phyloP scores from a whole-genome alignment of 192 early-diverging fungal genomes.

The Coemansia sp. region DNA sequence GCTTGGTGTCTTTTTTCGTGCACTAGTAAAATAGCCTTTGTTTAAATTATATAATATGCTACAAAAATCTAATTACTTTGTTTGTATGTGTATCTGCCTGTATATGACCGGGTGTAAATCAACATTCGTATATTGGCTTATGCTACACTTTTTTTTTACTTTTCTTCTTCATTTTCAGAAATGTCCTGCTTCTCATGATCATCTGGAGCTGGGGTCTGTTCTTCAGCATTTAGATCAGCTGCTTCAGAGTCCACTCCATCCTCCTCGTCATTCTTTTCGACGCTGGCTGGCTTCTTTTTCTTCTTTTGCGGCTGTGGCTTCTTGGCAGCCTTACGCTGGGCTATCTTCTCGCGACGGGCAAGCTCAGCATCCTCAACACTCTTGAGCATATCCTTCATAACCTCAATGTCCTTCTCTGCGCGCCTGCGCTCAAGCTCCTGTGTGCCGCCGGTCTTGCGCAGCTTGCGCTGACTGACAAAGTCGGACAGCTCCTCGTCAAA shows the following conservation, averaged over 20 bases:
- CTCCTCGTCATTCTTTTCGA: neutral
- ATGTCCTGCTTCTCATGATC: neutral
- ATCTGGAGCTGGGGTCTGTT: neutral
- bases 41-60: too few species aligned
- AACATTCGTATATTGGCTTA: too few species aligned
- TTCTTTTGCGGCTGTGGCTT: conserved; percentile 17
- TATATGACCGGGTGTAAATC: too few species aligned
- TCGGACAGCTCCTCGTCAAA: conserved; percentile 71
- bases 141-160: too few species aligned
- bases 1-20: too few species aligned
- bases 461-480: conserved; percentile 65
- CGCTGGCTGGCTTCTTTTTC: neutral
- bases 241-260: neutral
- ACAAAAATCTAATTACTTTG: too few species aligned
- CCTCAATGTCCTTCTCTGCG: conserved; percentile 66
- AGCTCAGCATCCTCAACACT: conserved; percentile 49
- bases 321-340: conserved; percentile 42
- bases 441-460: conserved; percentile 77
- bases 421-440: conserved; percentile 69
- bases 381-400: conserved; percentile 58
- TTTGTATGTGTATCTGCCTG: too few species aligned
- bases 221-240: neutral
- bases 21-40: too few species aligned
- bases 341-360: conserved; percentile 42
- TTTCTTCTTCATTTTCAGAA: neutral